A percentile compares a stretch with the other conserved stretches of the same genome.
These are phyloP conservation scores for Lentithecium fluviatile DNA, from an alignment of 495 filamentous ascomycete genomes.

Conservation along the genomic window DNA sequence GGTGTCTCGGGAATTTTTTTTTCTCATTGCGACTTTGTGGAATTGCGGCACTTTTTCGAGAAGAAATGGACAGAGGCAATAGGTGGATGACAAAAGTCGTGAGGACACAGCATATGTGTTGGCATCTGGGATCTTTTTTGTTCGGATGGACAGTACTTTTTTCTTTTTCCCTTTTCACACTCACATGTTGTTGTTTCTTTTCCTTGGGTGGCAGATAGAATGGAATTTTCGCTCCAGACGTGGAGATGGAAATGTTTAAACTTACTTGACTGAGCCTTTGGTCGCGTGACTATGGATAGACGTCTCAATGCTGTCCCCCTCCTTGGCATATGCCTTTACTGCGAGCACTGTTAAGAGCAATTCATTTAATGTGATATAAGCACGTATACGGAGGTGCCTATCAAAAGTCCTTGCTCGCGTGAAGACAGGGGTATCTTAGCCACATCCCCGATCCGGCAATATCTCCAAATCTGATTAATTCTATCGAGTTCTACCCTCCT, in stretches of 20 bases:
- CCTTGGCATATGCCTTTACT: too few species aligned
- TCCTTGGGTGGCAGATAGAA: slow-evolving; percentile 5
- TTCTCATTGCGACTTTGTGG: neutral
- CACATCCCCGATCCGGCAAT: too few species aligned
- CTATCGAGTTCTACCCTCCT: too few species aligned
- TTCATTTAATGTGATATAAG: too few species aligned
- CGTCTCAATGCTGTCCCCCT: too few species aligned
- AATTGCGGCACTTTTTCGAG: neutral
- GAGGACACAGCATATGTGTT: too few species aligned
- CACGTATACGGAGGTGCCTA: too few species aligned
- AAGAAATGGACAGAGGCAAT: neutral
- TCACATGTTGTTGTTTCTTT: neutral
- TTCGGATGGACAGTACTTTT: neutral
- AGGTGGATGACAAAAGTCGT: slow-evolving; percentile 2
- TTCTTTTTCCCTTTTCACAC: neutral
- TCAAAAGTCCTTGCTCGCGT: too few species aligned
- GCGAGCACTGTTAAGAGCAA: too few species aligned
- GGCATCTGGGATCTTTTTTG: neutral
- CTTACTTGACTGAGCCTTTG: neutral
- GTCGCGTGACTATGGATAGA: too few species aligned
- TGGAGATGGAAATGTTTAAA: neutral
- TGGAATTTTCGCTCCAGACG: neutral
- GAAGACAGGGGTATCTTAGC: too few species aligned
- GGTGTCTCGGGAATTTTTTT: neutral
- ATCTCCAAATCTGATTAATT: too few species aligned